Evolutionary conservation across 2,329 filamentous ascomycete species (phyloP), one percentile per base, ranked within the genome.

Genomic region (Cercospora sp.): DNA sequence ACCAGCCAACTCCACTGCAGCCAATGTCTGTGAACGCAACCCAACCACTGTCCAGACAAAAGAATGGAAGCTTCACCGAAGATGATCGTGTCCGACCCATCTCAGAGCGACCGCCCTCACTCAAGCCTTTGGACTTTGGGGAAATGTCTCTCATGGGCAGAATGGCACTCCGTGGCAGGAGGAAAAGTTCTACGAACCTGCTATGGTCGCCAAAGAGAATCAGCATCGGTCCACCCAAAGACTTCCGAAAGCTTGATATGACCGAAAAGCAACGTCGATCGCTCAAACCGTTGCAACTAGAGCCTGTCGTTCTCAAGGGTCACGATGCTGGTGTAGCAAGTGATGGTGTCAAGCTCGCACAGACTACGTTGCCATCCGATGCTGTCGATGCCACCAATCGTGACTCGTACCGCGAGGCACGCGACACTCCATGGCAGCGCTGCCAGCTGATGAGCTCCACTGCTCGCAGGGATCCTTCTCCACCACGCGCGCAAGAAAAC

Each of bases 261-360:
- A 72, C 77, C 2, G 75, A 79, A 39, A 73, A 67, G 60, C 75
- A 75, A 68, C 64, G 72, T 62, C 63, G 75, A 74, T 71, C 70
- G 16, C 69, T 76, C 20, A 68, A 74, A 30, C 74, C 75, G n/a
- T 61, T 76, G 45, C 71, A 72, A 59, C 70, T 75, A 9, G 72
- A 65, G 20, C 75, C 73, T 7, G 74, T 77, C 8, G 70, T 74
- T 3, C 68, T 74, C 53, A 68, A 69, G 51, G 72, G 72, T 53
- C 63, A 67, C 23, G 45, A 67, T 7, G 51, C 36, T 28, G 62
- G 36, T 13, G 30, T 64, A 12, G 13, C 31, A n/a, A 58, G 42
- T 48, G 62, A 64, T n/a, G 48, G 18, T 31, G 36, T 58, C 31
- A 55, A 53, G 30, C 45, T 63, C 9, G 45, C 61, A n/a, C 60